Base-by-base conservation (phyloP, 2,329 filamentous ascomycete species). In the Lachnellula occidentalis region DNA sequence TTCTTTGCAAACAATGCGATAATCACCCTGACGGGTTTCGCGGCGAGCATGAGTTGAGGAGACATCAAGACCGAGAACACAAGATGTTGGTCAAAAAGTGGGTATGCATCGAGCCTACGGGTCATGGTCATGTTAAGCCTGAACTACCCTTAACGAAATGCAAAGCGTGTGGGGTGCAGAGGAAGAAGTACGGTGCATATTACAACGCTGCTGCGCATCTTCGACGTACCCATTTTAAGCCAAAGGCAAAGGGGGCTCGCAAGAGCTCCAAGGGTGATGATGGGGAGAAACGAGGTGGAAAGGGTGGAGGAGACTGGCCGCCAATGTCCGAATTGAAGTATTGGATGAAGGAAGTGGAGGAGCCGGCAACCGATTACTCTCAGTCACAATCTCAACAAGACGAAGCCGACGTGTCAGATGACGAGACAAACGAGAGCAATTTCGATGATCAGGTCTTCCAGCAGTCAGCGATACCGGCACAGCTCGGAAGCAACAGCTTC, bases 201-300 rank as follows among this genome's bases (percentile, higher is more conserved):
- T 96, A 96, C 74, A 96, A 96, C 64, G 92, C 91, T 0, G 90
- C 90, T 0, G 92, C 90, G 0, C 92, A 96, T 69, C 78, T 96
- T 3, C 81, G 91, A 37, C 84, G 92, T 50, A 86, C 86, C 0
- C 92, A 96, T 69, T 96, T 96, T 76, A 88, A 87, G 67, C 85
- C 75, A 53, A 80, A 79, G 70, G 67, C 71, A 7, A 72, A 77
- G 3, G 71, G 71, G 34, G 74, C 74, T 63, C 65, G 61, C 45
- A 64, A 64, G 8, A 65, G 51, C 34, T 63, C 54, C 58, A 72
- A 66, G 58, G 37, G 36, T 31, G 61, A 60, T 21, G 48, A 53
- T 19, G 47, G 52, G 7, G 77, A 80, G 63, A 79, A 74, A 67
- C 74, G 78, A 6, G 78, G 77, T 9, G 78, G 77, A 12, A 81